Evolutionary conservation across 1,139 yeast species (phyloP).

Genomic region (Taphrina betulina): DNA sequence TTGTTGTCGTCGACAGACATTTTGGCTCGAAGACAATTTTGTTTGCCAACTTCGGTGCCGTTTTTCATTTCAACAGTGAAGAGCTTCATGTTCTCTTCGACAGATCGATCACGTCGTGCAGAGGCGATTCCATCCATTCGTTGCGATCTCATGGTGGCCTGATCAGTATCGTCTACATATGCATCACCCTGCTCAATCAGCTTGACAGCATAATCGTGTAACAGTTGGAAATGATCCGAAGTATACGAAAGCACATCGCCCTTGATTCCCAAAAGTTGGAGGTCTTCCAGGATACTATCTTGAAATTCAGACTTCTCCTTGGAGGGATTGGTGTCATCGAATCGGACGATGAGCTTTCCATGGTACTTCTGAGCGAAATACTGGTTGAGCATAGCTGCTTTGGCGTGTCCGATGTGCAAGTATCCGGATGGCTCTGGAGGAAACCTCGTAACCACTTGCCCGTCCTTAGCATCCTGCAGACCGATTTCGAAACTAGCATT

Average conservation of each 20-base stretch:
- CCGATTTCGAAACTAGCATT: slow-evolving; percentile 87
- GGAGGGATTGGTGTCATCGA: slow-evolving; percentile 95
- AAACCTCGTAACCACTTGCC: slow-evolving; percentile 95
- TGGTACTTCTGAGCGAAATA: slow-evolving; percentile 91
- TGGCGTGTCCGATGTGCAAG: slow-evolving; percentile 94
- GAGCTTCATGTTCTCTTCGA: slow-evolving; percentile 82
- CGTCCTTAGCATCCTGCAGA: slow-evolving; percentile 82
- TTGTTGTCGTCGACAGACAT: slow-evolving; percentile 84
- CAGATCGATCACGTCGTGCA: slow-evolving; percentile 81
- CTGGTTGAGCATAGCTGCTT: slow-evolving; percentile 92
- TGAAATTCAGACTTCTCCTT: slow-evolving; percentile 88
- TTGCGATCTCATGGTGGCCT: slow-evolving; percentile 94
- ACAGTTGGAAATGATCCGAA: slow-evolving; percentile 83
- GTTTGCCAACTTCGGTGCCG: slow-evolving; percentile 84
- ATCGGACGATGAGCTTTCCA: slow-evolving; percentile 91
- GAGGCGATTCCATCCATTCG: slow-evolving; percentile 95
- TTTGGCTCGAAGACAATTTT: slow-evolving; percentile 91
- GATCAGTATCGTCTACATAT: slow-evolving; percentile 92
- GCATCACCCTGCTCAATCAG: slow-evolving; percentile 94
- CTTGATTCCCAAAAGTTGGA: slow-evolving; percentile 81
- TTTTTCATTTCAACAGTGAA: slow-evolving; percentile 82
- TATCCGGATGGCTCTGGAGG: slow-evolving; percentile 94
- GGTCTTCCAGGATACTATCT: slow-evolving; percentile 87
- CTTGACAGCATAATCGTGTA: slow-evolving; percentile 80
- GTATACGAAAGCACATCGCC: slow-evolving; percentile 86